Evolutionary conservation across 148 eudicot species (phyloP).

Genomic region (Gaultheria prostrata): DNA sequence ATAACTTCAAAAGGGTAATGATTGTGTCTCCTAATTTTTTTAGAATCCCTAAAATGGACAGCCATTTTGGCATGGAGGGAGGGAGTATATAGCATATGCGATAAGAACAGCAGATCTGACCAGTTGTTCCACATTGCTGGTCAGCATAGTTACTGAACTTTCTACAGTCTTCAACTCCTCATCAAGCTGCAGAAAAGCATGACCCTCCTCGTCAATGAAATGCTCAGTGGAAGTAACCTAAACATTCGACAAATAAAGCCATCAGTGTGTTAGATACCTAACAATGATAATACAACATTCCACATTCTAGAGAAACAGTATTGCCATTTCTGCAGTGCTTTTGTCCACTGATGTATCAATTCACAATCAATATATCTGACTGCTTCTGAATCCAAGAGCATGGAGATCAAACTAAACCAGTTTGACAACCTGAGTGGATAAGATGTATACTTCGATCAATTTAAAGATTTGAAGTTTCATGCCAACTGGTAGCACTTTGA

Average conservation of each 20-base stretch:
- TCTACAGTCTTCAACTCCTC: slow-evolving; percentile 20
- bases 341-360: not conserved
- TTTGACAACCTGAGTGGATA: not conserved
- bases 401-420: slow-evolving; percentile 9
- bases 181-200: slow-evolving; percentile 8
- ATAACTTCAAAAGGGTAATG: no score
- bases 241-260: not conserved
- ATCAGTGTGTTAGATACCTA: slow-evolving; percentile 5
- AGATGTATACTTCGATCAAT: not conserved
- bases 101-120: slow-evolving; percentile 5
- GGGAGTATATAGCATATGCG: not conserved
- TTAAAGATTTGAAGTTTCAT: not conserved
- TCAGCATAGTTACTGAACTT: slow-evolving; percentile 14
- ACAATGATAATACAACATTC: not conserved
- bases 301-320: slow-evolving; percentile 5
- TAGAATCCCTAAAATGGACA: no score
- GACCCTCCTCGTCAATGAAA: slow-evolving; percentile 13
- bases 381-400: not conserved
- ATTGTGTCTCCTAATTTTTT: no score
- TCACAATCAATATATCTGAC: not conserved
- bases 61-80: no score
- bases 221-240: slow-evolving; percentile 10
- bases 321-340: not conserved
- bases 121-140: slow-evolving; percentile 10
- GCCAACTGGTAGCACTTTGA: not conserved